phyloP scores from a whole-genome alignment of 1,284 basidiomycete genomes.

The Pyrrhoderma lamaoense region DNA sequence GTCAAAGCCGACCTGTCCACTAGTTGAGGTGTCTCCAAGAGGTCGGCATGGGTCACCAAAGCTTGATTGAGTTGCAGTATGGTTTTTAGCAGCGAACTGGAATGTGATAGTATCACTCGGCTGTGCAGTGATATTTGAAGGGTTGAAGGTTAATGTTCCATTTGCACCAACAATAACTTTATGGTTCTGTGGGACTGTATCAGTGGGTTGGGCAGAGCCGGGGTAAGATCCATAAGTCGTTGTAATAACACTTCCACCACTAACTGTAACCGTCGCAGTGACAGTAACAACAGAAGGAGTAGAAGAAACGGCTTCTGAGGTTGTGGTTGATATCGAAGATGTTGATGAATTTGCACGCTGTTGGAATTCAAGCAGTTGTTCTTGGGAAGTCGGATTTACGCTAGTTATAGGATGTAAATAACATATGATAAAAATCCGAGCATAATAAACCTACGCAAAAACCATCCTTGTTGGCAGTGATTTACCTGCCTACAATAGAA shows the following conservation, averaged over 20 bases:
- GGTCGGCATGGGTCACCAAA: conserved; percentile 49
- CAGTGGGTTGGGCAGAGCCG: conserved; percentile 17
- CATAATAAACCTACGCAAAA: conserved; percentile 33
- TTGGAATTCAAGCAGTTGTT: conserved; percentile 46
- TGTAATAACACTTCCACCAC: conserved; percentile 13
- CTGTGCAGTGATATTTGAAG: conserved; percentile 39
- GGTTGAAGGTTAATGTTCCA: conserved; percentile 32
- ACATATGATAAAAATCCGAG: not conserved
- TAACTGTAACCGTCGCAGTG: conserved; percentile 15
- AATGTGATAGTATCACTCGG: conserved; percentile 58
- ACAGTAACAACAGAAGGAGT: conserved; percentile 15
- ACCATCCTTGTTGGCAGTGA: conserved; percentile 56
- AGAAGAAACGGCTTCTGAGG: conserved; percentile 18
- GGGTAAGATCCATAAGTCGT: conserved; percentile 18
- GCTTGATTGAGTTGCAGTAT: conserved; percentile 49
- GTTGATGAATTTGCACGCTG: conserved; percentile 36
- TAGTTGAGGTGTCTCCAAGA: conserved; percentile 40
- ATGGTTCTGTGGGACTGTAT: conserved; percentile 6
- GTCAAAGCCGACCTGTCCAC: conserved; percentile 48
- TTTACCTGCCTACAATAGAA: conserved; percentile 41
- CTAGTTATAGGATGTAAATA: not conserved
- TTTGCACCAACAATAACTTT: conserved; percentile 13
- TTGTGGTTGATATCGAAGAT: conserved; percentile 12
- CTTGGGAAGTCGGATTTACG: conserved; percentile 37
- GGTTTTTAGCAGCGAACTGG: conserved; percentile 42